Conservation (phyloP, 1,284 basidiomycete genomes). For the Leucoagaricus sp. region DNA sequence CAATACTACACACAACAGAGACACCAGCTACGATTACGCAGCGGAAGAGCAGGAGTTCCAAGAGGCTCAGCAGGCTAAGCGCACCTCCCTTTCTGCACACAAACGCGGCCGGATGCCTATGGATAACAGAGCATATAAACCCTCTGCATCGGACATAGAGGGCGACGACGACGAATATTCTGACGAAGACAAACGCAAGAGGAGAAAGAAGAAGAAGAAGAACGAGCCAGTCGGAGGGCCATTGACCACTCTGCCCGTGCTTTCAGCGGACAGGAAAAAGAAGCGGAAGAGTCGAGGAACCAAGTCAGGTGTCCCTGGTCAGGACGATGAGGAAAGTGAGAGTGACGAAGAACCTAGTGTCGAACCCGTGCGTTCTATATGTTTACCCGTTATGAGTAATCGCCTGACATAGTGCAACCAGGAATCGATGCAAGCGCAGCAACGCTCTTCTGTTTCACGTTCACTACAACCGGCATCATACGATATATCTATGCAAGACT, state of each 20-base stretch:
- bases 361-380: constrained; percentile 38
- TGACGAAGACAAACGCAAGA: constrained; percentile 55
- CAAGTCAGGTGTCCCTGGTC: constrained; percentile 30
- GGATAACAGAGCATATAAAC: constrained; percentile 80
- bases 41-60: constrained; percentile 70
- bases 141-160: constrained; percentile 60
- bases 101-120: constrained; percentile 63
- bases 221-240: constrained; percentile 54
- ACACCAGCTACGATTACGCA: constrained; percentile 75
- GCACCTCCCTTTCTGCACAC: constrained; percentile 32
- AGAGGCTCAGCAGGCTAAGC: constrained; percentile 37
- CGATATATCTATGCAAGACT: constrained; percentile 33
- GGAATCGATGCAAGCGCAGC: constrained; percentile 35
- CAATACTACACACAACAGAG: constrained; percentile 39
- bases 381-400: constrained; percentile 6
- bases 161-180: constrained; percentile 60
- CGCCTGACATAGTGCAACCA: constrained; percentile 15
- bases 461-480: constrained; percentile 17
- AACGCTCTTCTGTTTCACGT: constrained; percentile 9
- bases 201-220: constrained; percentile 53
- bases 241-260: constrained; percentile 64
- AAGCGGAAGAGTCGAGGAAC: constrained; percentile 46
- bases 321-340: constrained; percentile 43
- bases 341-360: constrained; percentile 39
- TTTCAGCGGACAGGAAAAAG: constrained; percentile 59